Conservation (phyloP, 805 yeast genomes). For the Candida vartiovaarae region DNA sequence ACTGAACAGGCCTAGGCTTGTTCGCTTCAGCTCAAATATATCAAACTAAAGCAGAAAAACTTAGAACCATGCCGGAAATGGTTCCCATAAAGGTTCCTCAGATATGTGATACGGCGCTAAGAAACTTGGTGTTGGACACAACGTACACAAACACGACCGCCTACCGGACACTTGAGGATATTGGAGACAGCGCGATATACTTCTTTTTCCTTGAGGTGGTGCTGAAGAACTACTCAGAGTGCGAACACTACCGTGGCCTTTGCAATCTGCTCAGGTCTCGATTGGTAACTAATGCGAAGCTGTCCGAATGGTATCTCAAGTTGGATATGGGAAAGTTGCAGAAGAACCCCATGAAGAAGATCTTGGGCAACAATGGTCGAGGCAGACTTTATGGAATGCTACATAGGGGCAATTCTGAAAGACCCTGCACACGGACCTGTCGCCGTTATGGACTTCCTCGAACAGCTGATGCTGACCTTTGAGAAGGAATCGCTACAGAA, state of each 20-base stretch:
- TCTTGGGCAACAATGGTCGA: background rate
- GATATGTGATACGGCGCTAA: background rate
- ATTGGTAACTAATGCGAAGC: background rate
- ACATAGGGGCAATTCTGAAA: background rate
- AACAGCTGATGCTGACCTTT: background rate
- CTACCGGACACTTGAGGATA: background rate
- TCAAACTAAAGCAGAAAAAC: too few relatives aligned
- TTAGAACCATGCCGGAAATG: too few relatives aligned
- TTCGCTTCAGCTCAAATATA: too few relatives aligned
- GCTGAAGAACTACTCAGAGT: background rate
- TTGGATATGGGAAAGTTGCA: background rate
- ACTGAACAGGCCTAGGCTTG: too few relatives aligned
- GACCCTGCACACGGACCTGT: background rate
- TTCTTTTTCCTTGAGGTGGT: background rate
- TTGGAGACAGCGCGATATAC: slow-evolving; percentile 1
- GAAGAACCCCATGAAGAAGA: background rate
- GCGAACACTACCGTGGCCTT: background rate
- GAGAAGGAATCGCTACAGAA: background rate
- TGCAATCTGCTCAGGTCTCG: background rate
- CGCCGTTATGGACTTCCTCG: background rate
- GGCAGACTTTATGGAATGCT: background rate
- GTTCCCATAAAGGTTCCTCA: background rate
- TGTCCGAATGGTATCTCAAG: background rate
- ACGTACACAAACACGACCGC: background rate
- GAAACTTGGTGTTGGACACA: background rate